These are phyloP conservation scores for Cryphonectria japonica DNA, from an alignment of 2,329 filamentous ascomycete genomes.

Conservation along the genomic window DNA sequence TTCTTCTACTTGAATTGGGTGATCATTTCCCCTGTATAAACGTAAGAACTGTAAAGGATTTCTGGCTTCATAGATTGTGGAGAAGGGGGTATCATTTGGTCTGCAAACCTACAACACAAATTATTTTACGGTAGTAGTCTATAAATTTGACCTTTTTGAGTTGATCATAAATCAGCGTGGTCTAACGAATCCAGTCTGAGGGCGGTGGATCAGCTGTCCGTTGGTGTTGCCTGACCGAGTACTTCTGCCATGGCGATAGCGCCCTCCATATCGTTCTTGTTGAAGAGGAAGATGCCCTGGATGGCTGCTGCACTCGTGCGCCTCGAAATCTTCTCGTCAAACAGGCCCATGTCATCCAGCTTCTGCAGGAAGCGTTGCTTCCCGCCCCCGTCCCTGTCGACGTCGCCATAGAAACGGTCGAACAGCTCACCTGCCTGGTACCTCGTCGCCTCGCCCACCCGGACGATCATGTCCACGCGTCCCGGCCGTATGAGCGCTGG, in stretches of 20 bases:
- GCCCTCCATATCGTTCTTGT: conserved; percentile 87
- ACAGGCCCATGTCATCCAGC: conserved; percentile 71
- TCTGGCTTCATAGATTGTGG: background rate
- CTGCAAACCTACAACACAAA: conserved; percentile 1
- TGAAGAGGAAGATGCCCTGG: conserved; percentile 92
- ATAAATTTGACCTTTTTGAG: background rate
- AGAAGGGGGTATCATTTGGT: conserved; percentile 16
- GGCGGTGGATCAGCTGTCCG: conserved; percentile 21
- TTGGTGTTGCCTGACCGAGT: conserved; percentile 40
- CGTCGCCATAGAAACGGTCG: conserved; percentile 91
- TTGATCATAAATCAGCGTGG: background rate
- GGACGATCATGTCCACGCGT: conserved; percentile 89
- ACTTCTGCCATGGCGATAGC: conserved; percentile 80
- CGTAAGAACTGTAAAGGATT: background rate
- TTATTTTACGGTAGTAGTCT: background rate
- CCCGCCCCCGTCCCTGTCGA: conserved; percentile 66
- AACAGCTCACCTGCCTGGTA: conserved; percentile 87
- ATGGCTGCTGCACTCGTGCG: conserved; percentile 86
- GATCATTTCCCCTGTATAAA: background rate
- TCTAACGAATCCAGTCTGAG: background rate
- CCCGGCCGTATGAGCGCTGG: conserved; percentile 89
- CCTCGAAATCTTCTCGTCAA: conserved; percentile 58
- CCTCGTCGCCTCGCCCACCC: conserved; percentile 83
- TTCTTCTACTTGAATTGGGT: background rate
- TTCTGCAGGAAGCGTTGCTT: conserved; percentile 71